Percentiles rank a stretch among this genome's conserved stretches.
phyloP scores from a whole-genome alignment of 352 stramenopile species.

The Phytophthora syringae region DNA sequence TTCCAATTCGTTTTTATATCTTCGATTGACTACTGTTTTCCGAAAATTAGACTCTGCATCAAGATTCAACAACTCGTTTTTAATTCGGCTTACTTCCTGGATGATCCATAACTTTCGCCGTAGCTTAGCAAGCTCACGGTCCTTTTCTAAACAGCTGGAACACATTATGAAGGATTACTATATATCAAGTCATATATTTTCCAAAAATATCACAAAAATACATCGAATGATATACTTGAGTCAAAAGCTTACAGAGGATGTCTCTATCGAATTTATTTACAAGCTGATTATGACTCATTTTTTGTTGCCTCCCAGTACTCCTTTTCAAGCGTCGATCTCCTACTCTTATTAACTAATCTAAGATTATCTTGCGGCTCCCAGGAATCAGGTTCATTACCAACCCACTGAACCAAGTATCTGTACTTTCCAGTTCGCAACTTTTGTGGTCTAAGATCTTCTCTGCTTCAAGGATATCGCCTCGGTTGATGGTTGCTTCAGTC shows the following conservation, averaged over 20 bases:
- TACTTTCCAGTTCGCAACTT: constrained; percentile 12
- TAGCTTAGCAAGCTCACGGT: constrained; percentile 17
- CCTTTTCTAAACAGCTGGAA: constrained; percentile 2
- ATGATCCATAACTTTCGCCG: constrained; percentile 5
- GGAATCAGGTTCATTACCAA: constrained; percentile 16
- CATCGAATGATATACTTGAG: background rate
- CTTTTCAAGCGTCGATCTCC: constrained; percentile 3
- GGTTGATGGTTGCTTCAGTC: constrained; percentile 13
- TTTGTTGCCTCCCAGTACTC: constrained; percentile 1
- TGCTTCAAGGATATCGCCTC: constrained; percentile 14
- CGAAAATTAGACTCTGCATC: constrained; percentile 17
- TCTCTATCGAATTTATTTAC: constrained; percentile 14
- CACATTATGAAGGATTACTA: constrained; percentile 4
- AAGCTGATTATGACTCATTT: constrained; percentile 3
- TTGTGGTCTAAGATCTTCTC: constrained; percentile 28
- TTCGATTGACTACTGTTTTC: constrained; percentile 18
- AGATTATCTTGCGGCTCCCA: constrained; percentile 34
- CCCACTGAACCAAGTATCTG: constrained; percentile 36
- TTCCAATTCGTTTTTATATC: constrained; percentile 16
- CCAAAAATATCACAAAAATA: too few species aligned
- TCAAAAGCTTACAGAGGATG: constrained; percentile 7
- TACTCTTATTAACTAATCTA: constrained; percentile 21
- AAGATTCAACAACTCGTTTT: constrained; percentile 22
- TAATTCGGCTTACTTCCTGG: constrained; percentile 16
- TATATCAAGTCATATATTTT: constrained; percentile 7